phyloP scores from a whole-genome alignment of 805 yeast species.

The Trichomonascus vanleenenianus region DNA sequence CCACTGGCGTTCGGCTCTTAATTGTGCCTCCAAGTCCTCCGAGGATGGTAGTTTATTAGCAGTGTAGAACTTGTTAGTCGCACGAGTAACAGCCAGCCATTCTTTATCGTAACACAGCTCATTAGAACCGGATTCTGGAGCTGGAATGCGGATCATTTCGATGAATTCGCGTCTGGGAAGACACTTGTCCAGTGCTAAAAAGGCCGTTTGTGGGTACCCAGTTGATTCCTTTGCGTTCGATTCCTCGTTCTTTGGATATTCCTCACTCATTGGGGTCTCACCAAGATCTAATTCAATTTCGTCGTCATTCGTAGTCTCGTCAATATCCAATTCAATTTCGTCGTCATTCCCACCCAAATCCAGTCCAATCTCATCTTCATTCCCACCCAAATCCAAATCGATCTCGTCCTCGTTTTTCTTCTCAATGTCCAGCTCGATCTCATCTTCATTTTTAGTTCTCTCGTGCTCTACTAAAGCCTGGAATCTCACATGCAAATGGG shows the following conservation, averaged over 20 bases:
- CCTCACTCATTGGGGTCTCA: too few relatives aligned
- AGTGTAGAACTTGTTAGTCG: conserved; percentile 5
- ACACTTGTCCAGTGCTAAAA: conserved; percentile 82
- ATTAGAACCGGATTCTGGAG: conserved; percentile 1
- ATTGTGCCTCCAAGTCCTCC: conserved; percentile 4
- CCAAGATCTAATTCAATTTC: neutral
- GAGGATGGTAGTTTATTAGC: neutral
- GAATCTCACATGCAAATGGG: conserved; percentile 77
- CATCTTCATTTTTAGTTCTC: conserved; percentile 22
- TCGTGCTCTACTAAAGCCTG: conserved; percentile 45
- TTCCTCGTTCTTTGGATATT: too few relatives aligned
- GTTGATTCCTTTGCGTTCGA: too few relatives aligned
- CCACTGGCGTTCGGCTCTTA: conserved; percentile 23
- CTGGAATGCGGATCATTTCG: conserved; percentile 39
- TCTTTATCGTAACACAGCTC: conserved; percentile 28
- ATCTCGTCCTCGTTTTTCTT: conserved; percentile 19
- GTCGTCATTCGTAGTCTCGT: conserved; percentile 6
- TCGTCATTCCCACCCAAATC: conserved; percentile 14
- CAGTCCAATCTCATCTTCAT: conserved; percentile 18
- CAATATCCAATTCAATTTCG: conserved; percentile 6
- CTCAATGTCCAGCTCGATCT: conserved; percentile 26
- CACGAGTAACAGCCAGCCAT: conserved; percentile 30
- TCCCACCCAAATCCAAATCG: conserved; percentile 14
- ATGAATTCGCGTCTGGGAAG: conserved; percentile 55
- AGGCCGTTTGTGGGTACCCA: conserved; percentile 30